Evolutionary conservation across 2,329 filamentous ascomycete genomes (phyloP), one percentile per base, ranked within the genome.

Genomic region (Paraphoma chrysanthemicola): DNA sequence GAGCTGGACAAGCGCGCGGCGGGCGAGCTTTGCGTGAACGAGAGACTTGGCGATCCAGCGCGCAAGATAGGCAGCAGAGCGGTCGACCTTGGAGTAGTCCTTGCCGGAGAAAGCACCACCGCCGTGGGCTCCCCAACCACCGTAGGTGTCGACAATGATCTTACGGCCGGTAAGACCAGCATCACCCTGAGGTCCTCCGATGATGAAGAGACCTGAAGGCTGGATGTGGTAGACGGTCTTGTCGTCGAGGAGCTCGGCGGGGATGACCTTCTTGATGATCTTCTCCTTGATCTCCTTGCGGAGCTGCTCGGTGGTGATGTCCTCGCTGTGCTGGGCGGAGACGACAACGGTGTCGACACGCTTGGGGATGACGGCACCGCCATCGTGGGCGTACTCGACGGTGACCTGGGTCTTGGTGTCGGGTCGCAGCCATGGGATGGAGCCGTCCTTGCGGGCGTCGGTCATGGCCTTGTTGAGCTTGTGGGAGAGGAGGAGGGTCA

Each of bases 331-430:
- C 84, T 99, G 95, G 69, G 95, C 93, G 75, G 91, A 96, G 77
- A 99, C 90, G 77, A 99, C 95, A 64, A 99, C 90, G 63, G 95
- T 98, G 88, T 99, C 91, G 62, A 98, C 95, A 73, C 93, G 89
- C 76, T 91, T 83, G 71, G 95, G 95, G 66, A 97, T 83, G 74
- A 99, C 95, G 65, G 93, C 95, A 78, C 95, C 93, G 77, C 89
- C 88, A 78, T 99, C 95, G 82, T 98, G 92, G 81, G 92, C 91
- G 86, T 99, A 99, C 88, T 99, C 95, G 74, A 99, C 86, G 67
- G 95, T 99, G 80, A 99, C 94, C 84, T 99, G 95, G 65, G 95
- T 99, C 91, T 99, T 99, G 85, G 95, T 99, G 83, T 99, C 95
- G 65, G 95, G 95, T 78, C 94, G 89, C 76, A 99, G 86, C 95